These are phyloP conservation scores for Aspergillus hiratsukae DNA, from an alignment of 2,329 filamentous ascomycete species.

Conservation along the genomic window DNA sequence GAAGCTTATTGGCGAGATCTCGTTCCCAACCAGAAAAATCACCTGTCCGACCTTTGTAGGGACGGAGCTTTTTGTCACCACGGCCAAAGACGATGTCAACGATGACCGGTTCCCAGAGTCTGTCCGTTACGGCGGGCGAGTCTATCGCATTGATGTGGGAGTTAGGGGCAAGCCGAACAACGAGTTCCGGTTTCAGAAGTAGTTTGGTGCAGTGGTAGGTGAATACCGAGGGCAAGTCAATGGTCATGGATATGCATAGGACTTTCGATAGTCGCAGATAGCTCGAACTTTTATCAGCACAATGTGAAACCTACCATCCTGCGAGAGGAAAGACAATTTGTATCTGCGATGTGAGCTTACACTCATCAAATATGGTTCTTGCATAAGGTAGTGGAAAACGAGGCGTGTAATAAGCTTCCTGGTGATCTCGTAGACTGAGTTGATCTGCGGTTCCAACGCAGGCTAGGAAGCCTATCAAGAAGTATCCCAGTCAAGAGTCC, in stretches of 20 bases:
- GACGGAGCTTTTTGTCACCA: constrained; percentile 71
- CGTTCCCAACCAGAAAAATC: constrained; percentile 70
- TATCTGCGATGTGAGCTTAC: not conserved
- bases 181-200: constrained; percentile 54
- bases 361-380: too few relatives aligned
- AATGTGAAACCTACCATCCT: not conserved
- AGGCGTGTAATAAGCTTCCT: not conserved
- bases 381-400: not conserved
- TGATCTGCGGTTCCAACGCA: not conserved
- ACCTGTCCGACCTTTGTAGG: constrained; percentile 80
- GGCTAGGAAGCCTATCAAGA: not conserved
- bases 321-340: not conserved
- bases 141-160: constrained; percentile 76
- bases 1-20: constrained; percentile 67
- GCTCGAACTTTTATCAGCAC: not conserved
- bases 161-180: constrained; percentile 60
- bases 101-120: constrained; percentile 57
- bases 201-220: not conserved
- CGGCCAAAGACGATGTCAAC: constrained; percentile 64
- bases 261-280: not conserved
- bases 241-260: not conserved
- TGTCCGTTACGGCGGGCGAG: constrained; percentile 60
- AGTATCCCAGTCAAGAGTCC: too few relatives aligned
- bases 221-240: not conserved
- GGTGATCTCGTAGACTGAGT: too few relatives aligned